phyloP scores from a whole-genome alignment of 2,329 filamentous ascomycete species.

The Cordyceps cicadae region DNA sequence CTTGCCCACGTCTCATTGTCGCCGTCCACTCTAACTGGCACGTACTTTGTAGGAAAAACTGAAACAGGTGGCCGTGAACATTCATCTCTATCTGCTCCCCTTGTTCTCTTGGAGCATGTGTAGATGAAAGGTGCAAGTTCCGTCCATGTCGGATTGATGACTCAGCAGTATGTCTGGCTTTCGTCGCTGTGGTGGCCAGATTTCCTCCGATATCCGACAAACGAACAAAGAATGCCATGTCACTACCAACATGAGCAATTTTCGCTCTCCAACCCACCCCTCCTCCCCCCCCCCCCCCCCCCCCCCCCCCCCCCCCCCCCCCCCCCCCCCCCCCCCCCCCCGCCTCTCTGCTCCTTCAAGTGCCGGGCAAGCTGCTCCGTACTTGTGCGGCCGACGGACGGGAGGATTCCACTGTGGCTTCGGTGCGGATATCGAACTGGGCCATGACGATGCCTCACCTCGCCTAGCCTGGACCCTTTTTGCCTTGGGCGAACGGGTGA shows the following conservation, averaged over 20 bases:
- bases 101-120: neutral
- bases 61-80: too few species aligned
- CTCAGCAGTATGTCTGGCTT: neutral
- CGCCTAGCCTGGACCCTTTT: neutral
- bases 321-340: too few species aligned
- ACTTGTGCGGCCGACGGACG: neutral
- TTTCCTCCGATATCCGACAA: too few species aligned
- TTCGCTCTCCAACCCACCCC: neutral
- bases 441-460: neutral
- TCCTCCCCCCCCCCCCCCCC: too few species aligned
- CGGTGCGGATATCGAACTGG: neutral
- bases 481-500: neutral
- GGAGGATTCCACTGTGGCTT: constrained; percentile 3
- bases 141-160: neutral
- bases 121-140: constrained; percentile 7
- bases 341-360: too few species aligned
- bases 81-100: too few species aligned
- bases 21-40: neutral
- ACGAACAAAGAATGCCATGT: neutral
- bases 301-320: too few species aligned
- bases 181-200: neutral
- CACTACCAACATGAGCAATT: neutral
- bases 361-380: neutral
- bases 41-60: too few species aligned
- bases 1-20: neutral